Conservation (phyloP, 208 protist species). For the Strigomonas galati region DNA sequence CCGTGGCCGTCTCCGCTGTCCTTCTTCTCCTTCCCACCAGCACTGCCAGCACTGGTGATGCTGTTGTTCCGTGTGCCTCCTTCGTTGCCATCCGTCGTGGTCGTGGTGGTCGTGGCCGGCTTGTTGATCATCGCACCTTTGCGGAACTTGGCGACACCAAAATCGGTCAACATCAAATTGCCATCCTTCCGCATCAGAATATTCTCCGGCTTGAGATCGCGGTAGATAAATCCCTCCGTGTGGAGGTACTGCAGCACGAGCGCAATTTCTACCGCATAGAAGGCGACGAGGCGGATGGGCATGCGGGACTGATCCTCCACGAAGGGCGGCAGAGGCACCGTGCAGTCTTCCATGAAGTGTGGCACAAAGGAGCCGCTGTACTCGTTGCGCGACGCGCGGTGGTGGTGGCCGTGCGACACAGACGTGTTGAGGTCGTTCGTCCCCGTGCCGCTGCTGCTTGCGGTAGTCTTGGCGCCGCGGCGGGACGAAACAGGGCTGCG, state of each 20-base stretch:
- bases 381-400: constrained; percentile 17
- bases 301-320: constrained; percentile 47
- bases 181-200: constrained; percentile 88
- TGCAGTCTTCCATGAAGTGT: constrained; percentile 27
- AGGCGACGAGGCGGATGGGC: constrained; percentile 76
- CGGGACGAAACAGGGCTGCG: not conserved
- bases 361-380: constrained; percentile 26
- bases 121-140: constrained; percentile 40
- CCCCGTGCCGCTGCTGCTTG: too few relatives aligned
- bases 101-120: not conserved
- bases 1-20: constrained; percentile 11
- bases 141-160: constrained; percentile 92
- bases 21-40: not conserved
- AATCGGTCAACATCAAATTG: constrained; percentile 94
- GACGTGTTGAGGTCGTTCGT: not conserved
- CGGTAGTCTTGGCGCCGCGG: not conserved
- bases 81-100: not conserved
- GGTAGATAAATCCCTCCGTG: constrained; percentile 82
- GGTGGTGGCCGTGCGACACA: not conserved
- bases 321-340: constrained; percentile 14
- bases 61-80: constrained; percentile 1
- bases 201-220: constrained; percentile 95
- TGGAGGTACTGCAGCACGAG: constrained; percentile 90
- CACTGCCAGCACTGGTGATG: constrained; percentile 9
- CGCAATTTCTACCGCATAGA: constrained; percentile 89